These are phyloP conservation scores for Podila clonocystis DNA, from an alignment of 192 early-diverging fungal species.

Conservation along the genomic window DNA sequence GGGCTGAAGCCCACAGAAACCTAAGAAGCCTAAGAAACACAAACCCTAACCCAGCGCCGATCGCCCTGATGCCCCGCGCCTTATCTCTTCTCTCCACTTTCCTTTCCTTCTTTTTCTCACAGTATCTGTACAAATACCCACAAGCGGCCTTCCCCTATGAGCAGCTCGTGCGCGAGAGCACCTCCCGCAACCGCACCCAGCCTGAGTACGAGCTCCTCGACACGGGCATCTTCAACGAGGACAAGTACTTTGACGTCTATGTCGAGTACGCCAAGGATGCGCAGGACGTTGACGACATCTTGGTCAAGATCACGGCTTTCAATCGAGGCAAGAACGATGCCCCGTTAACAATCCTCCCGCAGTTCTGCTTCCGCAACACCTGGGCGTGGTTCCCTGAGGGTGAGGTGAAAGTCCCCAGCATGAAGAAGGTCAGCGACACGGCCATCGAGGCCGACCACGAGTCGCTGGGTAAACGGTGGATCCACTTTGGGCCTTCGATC, in stretches of 20 bases:
- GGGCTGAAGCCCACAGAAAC: too few relatives aligned
- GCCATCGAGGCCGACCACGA: conserved; percentile 27
- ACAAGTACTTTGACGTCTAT: conserved; percentile 54
- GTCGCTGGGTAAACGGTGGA: conserved; percentile 17
- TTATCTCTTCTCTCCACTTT: neutral
- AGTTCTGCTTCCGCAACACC: conserved; percentile 45
- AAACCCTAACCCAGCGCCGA: too few relatives aligned
- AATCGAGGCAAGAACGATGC: conserved; percentile 37
- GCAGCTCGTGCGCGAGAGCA: conserved; percentile 20
- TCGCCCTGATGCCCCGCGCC: too few relatives aligned
- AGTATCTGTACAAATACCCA: conserved; percentile 50
- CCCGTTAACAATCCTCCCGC: conserved; percentile 27
- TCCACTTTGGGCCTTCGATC: conserved; percentile 19
- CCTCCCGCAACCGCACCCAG: conserved; percentile 6
- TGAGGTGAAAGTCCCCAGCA: conserved; percentile 14
- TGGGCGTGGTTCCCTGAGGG: conserved; percentile 42
- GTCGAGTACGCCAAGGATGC: conserved; percentile 44
- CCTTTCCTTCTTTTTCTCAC: neutral
- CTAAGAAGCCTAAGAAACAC: too few relatives aligned
- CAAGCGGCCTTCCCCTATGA: conserved; percentile 47
- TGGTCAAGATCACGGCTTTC: conserved; percentile 47
- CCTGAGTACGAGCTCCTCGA: conserved; percentile 42
- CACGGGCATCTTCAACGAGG: conserved; percentile 35
- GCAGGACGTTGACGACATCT: conserved; percentile 32
- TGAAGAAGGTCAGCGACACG: conserved; percentile 17